Percentiles rank a stretch among this genome's conserved stretches.
These are phyloP conservation scores for Wickerhamiella nectarea DNA, from an alignment of 805 yeast species.

Conservation along the genomic window DNA sequence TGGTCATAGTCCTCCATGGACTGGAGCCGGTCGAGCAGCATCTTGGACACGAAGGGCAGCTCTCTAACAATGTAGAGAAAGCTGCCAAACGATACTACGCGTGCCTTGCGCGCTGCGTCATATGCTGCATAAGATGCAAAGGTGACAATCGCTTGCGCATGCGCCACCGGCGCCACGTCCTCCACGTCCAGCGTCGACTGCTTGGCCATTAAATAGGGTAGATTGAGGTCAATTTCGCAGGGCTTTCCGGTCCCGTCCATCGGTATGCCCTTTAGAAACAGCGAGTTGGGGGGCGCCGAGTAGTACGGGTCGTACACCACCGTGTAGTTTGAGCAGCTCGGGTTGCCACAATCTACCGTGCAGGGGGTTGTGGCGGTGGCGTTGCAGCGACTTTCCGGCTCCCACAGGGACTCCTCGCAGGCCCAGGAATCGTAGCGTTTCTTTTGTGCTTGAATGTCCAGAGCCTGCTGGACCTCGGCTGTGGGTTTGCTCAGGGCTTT, in stretches of 20 bases:
- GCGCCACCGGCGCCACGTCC: slow-evolving; percentile 6
- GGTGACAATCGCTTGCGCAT: slow-evolving; percentile 7
- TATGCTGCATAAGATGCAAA: background rate
- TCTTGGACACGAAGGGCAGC: slow-evolving; percentile 4
- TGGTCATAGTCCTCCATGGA: slow-evolving; percentile 7
- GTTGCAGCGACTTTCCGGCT: slow-evolving; percentile 5
- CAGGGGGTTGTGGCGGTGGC: slow-evolving; percentile 6
- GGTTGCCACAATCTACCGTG: slow-evolving; percentile 7
- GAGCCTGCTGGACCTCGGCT: slow-evolving; percentile 1
- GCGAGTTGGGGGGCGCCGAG: slow-evolving; percentile 4
- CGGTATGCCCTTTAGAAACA: slow-evolving; percentile 3
- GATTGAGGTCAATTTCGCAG: slow-evolving; percentile 37
- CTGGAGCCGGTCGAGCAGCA: slow-evolving; percentile 8
- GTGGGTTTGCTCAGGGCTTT: background rate
- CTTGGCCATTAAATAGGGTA: slow-evolving; percentile 70
- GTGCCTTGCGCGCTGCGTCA: slow-evolving; percentile 1
- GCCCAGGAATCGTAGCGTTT: slow-evolving; percentile 6
- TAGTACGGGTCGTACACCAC: slow-evolving; percentile 7
- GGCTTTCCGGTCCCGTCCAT: slow-evolving; percentile 4
- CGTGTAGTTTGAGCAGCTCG: slow-evolving; percentile 3
- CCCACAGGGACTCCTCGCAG: slow-evolving; percentile 6
- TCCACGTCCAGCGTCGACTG: slow-evolving; percentile 1
- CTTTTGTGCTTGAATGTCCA: slow-evolving; percentile 5
- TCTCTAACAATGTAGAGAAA: background rate
- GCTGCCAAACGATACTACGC: background rate